Percentiles rank a stretch among this genome's conserved stretches.
These are phyloP conservation scores for Bothriochloa decipiens DNA, from an alignment of 176 grass and related monocot genomes.

Conservation along the genomic window DNA sequence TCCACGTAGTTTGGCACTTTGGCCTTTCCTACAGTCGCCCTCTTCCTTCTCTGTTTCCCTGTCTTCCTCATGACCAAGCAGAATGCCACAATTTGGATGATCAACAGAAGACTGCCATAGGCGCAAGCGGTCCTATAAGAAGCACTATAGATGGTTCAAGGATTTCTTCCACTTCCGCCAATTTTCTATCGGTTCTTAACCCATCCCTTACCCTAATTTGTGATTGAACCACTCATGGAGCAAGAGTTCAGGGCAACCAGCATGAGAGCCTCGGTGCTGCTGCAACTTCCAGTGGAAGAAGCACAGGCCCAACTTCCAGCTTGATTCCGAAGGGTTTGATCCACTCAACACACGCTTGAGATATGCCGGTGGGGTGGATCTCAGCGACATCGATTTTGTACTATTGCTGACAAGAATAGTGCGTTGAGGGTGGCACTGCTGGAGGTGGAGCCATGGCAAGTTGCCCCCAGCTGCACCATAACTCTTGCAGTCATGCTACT, in stretches of 20 bases:
- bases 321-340: not conserved
- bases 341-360: not conserved
- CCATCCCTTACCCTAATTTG: not conserved
- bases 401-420: not conserved
- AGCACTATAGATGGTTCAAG: not conserved
- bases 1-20: not conserved
- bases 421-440: not conserved
- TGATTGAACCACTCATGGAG: not conserved
- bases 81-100: not conserved
- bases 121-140: not conserved
- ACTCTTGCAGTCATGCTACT: not conserved
- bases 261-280: not conserved
- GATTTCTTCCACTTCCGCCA: not conserved
- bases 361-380: not conserved
- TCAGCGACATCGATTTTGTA: not conserved
- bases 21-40: not conserved
- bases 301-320: not conserved
- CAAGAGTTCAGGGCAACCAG: not conserved
- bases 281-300: not conserved
- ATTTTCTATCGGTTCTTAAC: not conserved
- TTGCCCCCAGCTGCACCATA: not conserved
- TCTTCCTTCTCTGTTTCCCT: not conserved
- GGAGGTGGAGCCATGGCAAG: not conserved
- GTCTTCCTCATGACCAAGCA: not conserved
- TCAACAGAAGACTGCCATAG: not conserved